Evolutionary conservation across 345 rosid species (phyloP).

Genomic region (Hypericum androsaemum): DNA sequence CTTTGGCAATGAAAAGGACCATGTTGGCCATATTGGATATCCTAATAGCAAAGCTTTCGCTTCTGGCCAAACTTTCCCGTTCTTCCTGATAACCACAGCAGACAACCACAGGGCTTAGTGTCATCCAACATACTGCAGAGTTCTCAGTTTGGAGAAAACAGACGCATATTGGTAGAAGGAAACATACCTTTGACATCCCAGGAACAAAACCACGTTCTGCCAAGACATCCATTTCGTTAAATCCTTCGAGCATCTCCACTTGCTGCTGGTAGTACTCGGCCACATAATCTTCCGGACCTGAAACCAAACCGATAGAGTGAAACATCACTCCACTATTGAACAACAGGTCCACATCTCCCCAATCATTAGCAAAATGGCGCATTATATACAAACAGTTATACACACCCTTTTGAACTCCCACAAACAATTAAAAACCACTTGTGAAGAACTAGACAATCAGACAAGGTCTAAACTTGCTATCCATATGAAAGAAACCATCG

Average conservation of each 20-base stretch:
- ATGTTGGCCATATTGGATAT: conserved; percentile 87
- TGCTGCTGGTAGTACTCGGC: conserved; percentile 98
- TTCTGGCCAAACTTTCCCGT: conserved; percentile 67
- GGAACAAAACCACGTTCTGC: conserved; percentile 90
- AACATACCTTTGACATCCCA: conserved; percentile 68
- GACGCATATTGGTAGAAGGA: neutral
- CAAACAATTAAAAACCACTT: too few species aligned
- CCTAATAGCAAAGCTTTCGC: conserved; percentile 82
- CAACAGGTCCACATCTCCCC: too few species aligned
- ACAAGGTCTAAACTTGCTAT: too few species aligned
- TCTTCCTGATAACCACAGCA: conserved; percentile 60
- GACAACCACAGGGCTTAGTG: conserved; percentile 4
- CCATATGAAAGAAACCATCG: too few species aligned
- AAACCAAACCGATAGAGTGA: conserved; percentile 10
- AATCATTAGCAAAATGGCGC: too few species aligned
- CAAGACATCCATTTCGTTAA: conserved; percentile 89
- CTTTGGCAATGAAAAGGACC: conserved; percentile 91
- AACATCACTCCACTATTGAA: neutral
- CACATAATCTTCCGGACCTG: conserved; percentile 84
- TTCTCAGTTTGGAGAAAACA: neutral
- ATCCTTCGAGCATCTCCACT: conserved; percentile 92
- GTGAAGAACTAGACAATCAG: too few species aligned
- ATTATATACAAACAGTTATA: too few species aligned
- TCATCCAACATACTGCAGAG: conserved; percentile 3
- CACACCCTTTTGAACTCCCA: too few species aligned